A percentile compares a stretch with the other conserved stretches of the same genome.
These are phyloP conservation scores for Chlorella sp. DNA, from an alignment of 139 green algal species.

Conservation along the genomic window DNA sequence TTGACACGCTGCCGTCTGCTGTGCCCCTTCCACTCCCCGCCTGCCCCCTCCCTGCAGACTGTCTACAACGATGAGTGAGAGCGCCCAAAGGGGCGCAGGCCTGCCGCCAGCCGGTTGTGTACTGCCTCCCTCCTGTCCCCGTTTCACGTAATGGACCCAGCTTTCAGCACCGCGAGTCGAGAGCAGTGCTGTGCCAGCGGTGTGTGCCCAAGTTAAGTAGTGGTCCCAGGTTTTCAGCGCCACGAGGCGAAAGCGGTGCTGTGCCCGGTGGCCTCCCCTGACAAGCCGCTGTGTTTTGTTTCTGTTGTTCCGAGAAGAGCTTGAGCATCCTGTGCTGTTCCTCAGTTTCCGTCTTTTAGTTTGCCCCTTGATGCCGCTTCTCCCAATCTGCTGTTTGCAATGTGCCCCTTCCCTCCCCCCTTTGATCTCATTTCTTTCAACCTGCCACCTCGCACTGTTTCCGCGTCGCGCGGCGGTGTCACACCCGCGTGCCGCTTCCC, in stretches of 20 bases:
- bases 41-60: background rate
- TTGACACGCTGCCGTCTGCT: too few species aligned
- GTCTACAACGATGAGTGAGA: constrained; percentile 4
- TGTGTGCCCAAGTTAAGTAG: background rate
- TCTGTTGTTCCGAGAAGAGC: background rate
- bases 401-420: background rate
- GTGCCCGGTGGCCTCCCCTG: background rate
- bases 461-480: background rate
- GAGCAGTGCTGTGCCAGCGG: background rate
- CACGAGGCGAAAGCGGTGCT: too few species aligned
- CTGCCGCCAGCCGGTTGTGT: too few species aligned
- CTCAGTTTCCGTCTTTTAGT: background rate
- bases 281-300: background rate
- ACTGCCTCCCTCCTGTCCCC: too few species aligned
- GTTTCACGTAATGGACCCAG: too few species aligned
- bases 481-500: too few species aligned
- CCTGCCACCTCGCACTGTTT: background rate
- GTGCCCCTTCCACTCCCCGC: too few species aligned
- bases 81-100: too few species aligned
- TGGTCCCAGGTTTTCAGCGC: too few species aligned
- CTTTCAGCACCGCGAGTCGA: too few species aligned
- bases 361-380: too few species aligned
- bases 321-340: constrained; percentile 1
- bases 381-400: background rate
- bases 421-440: background rate